Evolutionary conservation across 768 basidiomycete species (phyloP).

Genomic region (Cystofilobasidium macerans): DNA sequence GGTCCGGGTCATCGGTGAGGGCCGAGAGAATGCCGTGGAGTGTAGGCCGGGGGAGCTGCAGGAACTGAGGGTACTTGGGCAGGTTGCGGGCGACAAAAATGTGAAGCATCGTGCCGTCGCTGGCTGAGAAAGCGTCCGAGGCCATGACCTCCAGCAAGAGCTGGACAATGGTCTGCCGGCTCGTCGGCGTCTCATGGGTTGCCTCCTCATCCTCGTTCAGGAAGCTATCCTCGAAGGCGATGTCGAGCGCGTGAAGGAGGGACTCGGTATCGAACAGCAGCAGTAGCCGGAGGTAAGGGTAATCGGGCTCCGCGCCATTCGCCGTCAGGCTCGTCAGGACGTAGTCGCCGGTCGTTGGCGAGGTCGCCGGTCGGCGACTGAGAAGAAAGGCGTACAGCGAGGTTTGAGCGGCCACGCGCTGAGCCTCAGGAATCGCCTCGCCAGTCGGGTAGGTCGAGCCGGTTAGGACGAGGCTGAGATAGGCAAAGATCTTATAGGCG

Average conservation of each 20-base stretch:
- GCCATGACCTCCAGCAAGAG: conserved; percentile 64
- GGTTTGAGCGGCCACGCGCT: conserved; percentile 57
- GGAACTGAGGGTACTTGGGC: conserved; percentile 87
- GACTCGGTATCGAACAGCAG: conserved; percentile 86
- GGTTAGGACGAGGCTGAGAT: conserved; percentile 65
- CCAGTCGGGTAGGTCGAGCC: conserved; percentile 81
- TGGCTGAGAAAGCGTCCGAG: conserved; percentile 43
- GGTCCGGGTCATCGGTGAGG: conserved; percentile 63
- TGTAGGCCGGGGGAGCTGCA: conserved; percentile 54
- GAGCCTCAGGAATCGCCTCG: conserved; percentile 54
- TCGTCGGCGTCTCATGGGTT: conserved; percentile 48
- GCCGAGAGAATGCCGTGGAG: conserved; percentile 66
- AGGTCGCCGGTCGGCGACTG: conserved; percentile 72
- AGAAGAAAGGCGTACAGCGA: conserved; percentile 75
- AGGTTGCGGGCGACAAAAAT: conserved; percentile 95
- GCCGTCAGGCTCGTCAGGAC: conserved; percentile 66
- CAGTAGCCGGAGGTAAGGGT: conserved; percentile 75
- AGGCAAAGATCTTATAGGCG: conserved; percentile 86
- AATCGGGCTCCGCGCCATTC: conserved; percentile 66
- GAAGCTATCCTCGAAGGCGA: conserved; percentile 86
- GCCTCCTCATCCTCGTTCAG: conserved; percentile 63
- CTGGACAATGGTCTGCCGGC: conserved; percentile 69
- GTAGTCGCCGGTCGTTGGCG: conserved; percentile 55
- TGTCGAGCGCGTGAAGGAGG: conserved; percentile 82
- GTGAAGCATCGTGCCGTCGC: conserved; percentile 71